Evolutionary conservation across 176 grass and related monocot genomes (phyloP).

Genomic region (Oryza glaberrima): DNA sequence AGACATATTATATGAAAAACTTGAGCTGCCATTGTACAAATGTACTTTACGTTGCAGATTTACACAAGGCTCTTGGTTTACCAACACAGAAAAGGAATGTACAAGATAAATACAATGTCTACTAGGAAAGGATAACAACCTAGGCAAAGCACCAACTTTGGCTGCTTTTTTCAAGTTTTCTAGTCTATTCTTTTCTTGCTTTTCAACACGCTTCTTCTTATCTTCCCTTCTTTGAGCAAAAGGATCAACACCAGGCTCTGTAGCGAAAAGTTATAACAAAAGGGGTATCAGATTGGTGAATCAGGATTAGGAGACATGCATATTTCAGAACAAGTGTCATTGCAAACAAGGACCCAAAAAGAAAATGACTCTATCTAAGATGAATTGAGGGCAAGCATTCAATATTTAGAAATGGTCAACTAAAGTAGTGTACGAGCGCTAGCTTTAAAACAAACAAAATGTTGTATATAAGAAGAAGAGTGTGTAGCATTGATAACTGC

Average conservation of each 20-base stretch:
- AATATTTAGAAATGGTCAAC: background rate
- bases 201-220: slow-evolving; percentile 82
- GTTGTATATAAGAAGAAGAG: background rate
- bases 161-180: slow-evolving; percentile 87
- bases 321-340: background rate
- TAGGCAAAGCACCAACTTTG: slow-evolving; percentile 83
- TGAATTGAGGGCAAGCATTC: background rate
- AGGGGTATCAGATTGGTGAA: background rate
- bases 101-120: background rate
- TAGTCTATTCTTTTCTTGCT: slow-evolving; percentile 89
- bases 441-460: background rate
- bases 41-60: background rate
- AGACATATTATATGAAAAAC: slow-evolving; percentile 17
- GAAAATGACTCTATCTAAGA: background rate
- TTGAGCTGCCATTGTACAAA: background rate
- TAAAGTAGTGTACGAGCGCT: background rate
- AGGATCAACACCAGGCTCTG: slow-evolving; percentile 87
- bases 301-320: background rate
- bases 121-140: slow-evolving; percentile 50
- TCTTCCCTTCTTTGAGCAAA: slow-evolving; percentile 84
- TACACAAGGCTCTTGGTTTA: slow-evolving; percentile 3
- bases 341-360: background rate
- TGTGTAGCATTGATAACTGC: background rate
- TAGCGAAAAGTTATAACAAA: slow-evolving; percentile 13
- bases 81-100: background rate